Conservation (phyloP, 768 basidiomycete genomes). For the Chalciporus sphaerocephalus region DNA sequence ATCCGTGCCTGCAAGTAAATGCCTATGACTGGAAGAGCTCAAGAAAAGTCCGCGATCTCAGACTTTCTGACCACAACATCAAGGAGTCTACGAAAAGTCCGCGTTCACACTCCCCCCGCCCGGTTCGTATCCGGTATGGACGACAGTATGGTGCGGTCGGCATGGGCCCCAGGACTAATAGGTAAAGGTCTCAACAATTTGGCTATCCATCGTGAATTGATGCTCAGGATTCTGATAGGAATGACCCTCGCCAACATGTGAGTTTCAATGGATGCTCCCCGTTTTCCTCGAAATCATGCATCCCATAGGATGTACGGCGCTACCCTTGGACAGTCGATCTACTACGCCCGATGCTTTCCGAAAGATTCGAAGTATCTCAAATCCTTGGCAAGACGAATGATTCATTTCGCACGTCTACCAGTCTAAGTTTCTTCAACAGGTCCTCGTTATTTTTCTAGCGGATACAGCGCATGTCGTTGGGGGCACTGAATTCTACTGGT, state of each 20-base stretch:
- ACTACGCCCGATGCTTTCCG: conserved; percentile 7
- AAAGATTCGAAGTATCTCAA: not conserved
- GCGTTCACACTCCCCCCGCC: too few relatives aligned
- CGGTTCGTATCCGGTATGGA: too few relatives aligned
- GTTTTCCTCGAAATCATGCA: not conserved
- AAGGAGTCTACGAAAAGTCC: too few relatives aligned
- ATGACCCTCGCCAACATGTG: conserved; percentile 3
- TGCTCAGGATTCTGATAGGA: not conserved
- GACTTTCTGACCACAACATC: too few relatives aligned
- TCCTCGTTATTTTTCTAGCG: conserved; percentile 6
- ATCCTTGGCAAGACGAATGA: not conserved
- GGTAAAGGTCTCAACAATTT: not conserved
- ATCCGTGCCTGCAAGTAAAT: too few relatives aligned
- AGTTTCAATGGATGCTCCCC: not conserved
- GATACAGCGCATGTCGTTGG: conserved; percentile 7
- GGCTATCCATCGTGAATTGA: not conserved
- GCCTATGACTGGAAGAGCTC: too few relatives aligned
- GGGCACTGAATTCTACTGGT: conserved; percentile 5
- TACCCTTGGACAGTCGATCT: conserved; percentile 8
- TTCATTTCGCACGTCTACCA: not conserved
- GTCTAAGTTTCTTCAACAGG: conserved; percentile 1
- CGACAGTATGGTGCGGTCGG: not conserved
- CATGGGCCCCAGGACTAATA: conserved; percentile 10
- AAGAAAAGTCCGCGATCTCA: too few relatives aligned
- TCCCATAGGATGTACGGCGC: conserved; percentile 11